A percentile compares a stretch with the other conserved stretches of the same genome.
These are phyloP conservation scores for Raffaelea arxii DNA, from an alignment of 2,329 filamentous ascomycete genomes.

Conservation along the genomic window DNA sequence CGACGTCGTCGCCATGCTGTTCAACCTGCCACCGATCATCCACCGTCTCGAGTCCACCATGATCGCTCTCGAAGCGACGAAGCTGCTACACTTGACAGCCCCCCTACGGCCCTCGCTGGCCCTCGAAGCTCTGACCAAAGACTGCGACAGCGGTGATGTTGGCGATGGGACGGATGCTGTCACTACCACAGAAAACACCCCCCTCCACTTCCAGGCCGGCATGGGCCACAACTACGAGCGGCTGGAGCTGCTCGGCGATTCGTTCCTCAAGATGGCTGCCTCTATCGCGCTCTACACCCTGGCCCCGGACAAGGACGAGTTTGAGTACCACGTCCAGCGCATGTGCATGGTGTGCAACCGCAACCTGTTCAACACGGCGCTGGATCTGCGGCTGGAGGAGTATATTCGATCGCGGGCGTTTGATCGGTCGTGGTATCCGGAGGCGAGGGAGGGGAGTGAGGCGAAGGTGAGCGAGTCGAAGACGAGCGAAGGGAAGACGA, in stretches of 20 bases:
- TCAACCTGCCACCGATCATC: slow-evolving; percentile 75
- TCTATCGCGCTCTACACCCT: slow-evolving; percentile 76
- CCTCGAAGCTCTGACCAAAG: slow-evolving; percentile 85
- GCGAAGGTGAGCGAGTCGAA: neutral
- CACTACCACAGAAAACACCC: no score
- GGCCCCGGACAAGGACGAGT: slow-evolving; percentile 71
- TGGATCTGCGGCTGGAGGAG: slow-evolving; percentile 54
- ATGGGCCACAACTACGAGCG: slow-evolving; percentile 96
- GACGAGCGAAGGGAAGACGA: neutral
- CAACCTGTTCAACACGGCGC: slow-evolving; percentile 73
- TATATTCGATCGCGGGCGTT: slow-evolving; percentile 80
- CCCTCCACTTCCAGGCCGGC: slow-evolving; percentile 66
- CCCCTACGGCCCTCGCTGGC: slow-evolving; percentile 62
- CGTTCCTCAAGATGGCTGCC: slow-evolving; percentile 91
- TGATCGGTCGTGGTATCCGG: slow-evolving; percentile 82
- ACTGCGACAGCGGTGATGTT: slow-evolving; percentile 76
- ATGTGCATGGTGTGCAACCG: slow-evolving; percentile 89
- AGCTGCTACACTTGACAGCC: slow-evolving; percentile 46
- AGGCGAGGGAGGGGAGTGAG: slow-evolving; percentile 21
- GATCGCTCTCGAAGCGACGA: slow-evolving; percentile 67
- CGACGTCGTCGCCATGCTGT: slow-evolving; percentile 60
- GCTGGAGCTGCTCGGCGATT: slow-evolving; percentile 86
- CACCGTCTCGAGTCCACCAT: slow-evolving; percentile 74
- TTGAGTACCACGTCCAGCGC: slow-evolving; percentile 77
- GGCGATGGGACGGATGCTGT: slow-evolving; percentile 53